Conservation (phyloP, 352 stramenopile genomes). For the Peronosclerospora sorghi region DNA sequence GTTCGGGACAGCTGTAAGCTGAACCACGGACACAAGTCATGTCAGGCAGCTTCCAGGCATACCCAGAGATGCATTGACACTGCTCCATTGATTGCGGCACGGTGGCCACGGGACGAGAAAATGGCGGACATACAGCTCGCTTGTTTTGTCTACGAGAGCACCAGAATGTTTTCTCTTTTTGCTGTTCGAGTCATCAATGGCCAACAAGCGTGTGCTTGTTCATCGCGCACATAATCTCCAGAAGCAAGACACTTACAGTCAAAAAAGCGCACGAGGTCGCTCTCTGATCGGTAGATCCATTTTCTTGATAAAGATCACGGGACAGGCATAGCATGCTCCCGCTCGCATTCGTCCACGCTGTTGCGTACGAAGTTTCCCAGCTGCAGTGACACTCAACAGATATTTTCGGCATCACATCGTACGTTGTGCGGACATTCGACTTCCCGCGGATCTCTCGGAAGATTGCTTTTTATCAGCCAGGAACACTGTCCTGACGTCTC, state of each 20-base stretch:
- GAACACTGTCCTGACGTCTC: slow-evolving; percentile 63
- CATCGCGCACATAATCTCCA: slow-evolving; percentile 39
- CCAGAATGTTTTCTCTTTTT: slow-evolving; percentile 13
- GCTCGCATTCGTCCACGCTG: slow-evolving; percentile 29
- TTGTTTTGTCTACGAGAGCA: slow-evolving; percentile 6
- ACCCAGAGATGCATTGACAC: slow-evolving; percentile 65
- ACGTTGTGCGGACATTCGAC: slow-evolving; percentile 23
- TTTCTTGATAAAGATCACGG: slow-evolving; percentile 39
- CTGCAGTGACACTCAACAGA: slow-evolving; percentile 68
- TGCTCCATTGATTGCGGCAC: slow-evolving; percentile 59
- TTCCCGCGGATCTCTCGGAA: neutral
- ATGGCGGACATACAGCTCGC: slow-evolving; percentile 44
- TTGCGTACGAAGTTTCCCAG: slow-evolving; percentile 60
- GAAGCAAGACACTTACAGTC: slow-evolving; percentile 56
- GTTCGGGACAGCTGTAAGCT: slow-evolving; percentile 46
- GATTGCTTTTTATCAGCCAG: too few relatives aligned
- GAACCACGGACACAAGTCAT: slow-evolving; percentile 51
- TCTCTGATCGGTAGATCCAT: slow-evolving; percentile 24
- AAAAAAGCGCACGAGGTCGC: slow-evolving; percentile 49
- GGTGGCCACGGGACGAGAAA: slow-evolving; percentile 38
- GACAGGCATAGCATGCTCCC: slow-evolving; percentile 48
- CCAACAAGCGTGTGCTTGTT: slow-evolving; percentile 44
- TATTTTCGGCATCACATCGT: slow-evolving; percentile 25
- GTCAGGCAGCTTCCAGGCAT: slow-evolving; percentile 57
- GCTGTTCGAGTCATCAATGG: slow-evolving; percentile 8